A percentile compares a stretch with the other conserved stretches of the same genome.
phyloP scores from a whole-genome alignment of 441 rosid genomes.

The Pelargonium citronellum region DNA sequence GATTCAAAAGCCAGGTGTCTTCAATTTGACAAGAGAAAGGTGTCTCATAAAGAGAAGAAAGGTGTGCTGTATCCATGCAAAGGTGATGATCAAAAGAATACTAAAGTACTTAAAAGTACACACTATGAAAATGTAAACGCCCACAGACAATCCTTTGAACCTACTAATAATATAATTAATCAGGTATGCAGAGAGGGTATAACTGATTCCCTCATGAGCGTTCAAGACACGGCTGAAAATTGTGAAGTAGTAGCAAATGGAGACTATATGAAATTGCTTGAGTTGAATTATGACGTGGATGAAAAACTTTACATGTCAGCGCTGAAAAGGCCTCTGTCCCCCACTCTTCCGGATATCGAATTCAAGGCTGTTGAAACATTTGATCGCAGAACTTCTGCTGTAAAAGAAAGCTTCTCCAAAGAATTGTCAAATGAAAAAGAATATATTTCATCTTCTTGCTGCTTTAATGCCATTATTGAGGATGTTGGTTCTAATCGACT shows the following conservation, averaged over 20 bases:
- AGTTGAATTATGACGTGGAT: constrained; percentile 55
- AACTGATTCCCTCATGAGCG: constrained; percentile 27
- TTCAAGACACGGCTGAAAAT: constrained; percentile 23
- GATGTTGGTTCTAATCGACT: too few relatives aligned
- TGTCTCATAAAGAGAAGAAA: constrained; percentile 29
- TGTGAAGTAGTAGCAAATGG: constrained; percentile 31
- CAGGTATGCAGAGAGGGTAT: constrained; percentile 19
- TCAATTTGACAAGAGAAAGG: constrained; percentile 35
- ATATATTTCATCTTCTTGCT: too few relatives aligned
- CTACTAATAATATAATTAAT: constrained; percentile 16
- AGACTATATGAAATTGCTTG: constrained; percentile 72
- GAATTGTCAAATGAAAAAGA: too few relatives aligned
- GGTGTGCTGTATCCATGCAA: constrained; percentile 18
- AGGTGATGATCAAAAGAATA: constrained; percentile 22
- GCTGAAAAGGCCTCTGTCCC: constrained; percentile 63
- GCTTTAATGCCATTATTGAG: too few relatives aligned
- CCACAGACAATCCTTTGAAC: constrained; percentile 13
- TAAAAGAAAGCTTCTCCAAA: too few relatives aligned
- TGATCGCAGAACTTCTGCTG: too few relatives aligned
- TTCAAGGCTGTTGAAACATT: constrained; percentile 5
- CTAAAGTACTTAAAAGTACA: neutral
- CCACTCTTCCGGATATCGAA: constrained; percentile 58
- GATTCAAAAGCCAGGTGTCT: constrained; percentile 29
- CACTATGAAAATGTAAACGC: constrained; percentile 17
- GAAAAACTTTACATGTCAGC: constrained; percentile 62